A percentile compares a stretch with the other conserved stretches of the same genome.
Evolutionary conservation across 2,329 filamentous ascomycete species (phyloP).

Genomic region (Malbranchea zuffiana): DNA sequence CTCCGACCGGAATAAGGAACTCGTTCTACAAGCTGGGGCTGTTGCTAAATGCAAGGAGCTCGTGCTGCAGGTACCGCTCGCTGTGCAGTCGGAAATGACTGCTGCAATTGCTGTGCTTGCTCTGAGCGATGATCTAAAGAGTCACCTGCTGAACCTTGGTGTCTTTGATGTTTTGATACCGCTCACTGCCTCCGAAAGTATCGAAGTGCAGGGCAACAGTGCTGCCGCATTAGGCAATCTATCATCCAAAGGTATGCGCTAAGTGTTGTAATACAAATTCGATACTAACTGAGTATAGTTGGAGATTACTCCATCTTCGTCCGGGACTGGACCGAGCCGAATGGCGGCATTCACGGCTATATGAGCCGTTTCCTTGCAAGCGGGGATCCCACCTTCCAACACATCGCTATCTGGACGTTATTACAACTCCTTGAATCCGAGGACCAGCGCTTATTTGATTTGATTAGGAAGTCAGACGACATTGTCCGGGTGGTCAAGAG

Average conservation of each 20-base stretch:
- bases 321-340: conserved; percentile 82
- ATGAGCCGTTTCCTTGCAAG: conserved; percentile 85
- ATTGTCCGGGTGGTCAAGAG: conserved; percentile 84
- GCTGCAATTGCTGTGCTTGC: conserved; percentile 96
- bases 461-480: conserved; percentile 81
- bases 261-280: conserved; percentile 5
- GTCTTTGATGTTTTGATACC: conserved; percentile 96
- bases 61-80: conserved; percentile 82
- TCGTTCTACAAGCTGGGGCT: conserved; percentile 92
- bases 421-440: conserved; percentile 92
- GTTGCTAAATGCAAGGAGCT: conserved; percentile 98
- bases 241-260: conserved; percentile 73
- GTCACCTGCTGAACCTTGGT: conserved; percentile 76
- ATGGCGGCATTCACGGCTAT: conserved; percentile 92
- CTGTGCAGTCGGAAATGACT: conserved; percentile 98
- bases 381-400: conserved; percentile 93
- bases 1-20: conserved; percentile 92
- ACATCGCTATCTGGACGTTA: conserved; percentile 97
- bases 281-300: conserved; percentile 44
- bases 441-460: conserved; percentile 74
- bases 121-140: conserved; percentile 88
- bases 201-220: conserved; percentile 97
- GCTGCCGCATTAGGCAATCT: conserved; percentile 90
- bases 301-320: conserved; percentile 96
- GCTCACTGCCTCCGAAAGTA: conserved; percentile 85